phyloP scores from a whole-genome alignment of 2,329 filamentous ascomycete genomes.

The Pseudogymnoascus verrucosus region DNA sequence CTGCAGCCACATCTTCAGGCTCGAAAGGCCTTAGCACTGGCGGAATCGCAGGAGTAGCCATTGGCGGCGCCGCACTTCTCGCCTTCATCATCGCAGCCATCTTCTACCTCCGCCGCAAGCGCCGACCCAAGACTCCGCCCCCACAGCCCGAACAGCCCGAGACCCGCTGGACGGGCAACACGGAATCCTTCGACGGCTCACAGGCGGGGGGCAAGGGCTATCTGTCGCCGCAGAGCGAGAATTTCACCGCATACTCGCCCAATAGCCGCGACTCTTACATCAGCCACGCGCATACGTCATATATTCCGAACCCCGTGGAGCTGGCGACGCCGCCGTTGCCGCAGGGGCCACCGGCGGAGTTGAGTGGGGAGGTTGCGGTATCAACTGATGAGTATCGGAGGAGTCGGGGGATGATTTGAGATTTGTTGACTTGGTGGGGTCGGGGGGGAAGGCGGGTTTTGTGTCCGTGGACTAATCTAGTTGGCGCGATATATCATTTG shows the following conservation, averaged over 20 bases:
- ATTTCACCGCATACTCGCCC: neutral
- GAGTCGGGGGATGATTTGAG: neutral
- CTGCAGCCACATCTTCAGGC: constrained; percentile 11
- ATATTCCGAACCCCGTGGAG: neutral
- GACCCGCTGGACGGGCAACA: neutral
- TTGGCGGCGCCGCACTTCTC: constrained; percentile 20
- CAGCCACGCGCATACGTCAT: constrained; percentile 1
- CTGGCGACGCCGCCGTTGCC: neutral
- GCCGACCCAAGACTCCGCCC: neutral
- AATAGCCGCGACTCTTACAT: neutral
- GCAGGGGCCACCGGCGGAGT: neutral
- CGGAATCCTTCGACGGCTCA: constrained; percentile 1
- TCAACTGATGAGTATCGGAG: neutral
- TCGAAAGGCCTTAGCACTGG: constrained; percentile 10
- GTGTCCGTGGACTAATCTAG: neutral
- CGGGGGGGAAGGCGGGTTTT: no score
- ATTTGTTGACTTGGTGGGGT: neutral
- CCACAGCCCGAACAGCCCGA: neutral
- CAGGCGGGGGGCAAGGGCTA: neutral
- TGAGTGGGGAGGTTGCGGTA: neutral
- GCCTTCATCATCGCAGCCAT: constrained; percentile 15
- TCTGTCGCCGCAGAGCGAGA: neutral
- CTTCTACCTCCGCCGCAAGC: constrained; percentile 1
- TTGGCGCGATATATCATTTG: neutral
- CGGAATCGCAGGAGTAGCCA: constrained; percentile 23